Base-by-base conservation (phyloP, 1,139 yeast species). In the Debaryomyces fabryi region DNA sequence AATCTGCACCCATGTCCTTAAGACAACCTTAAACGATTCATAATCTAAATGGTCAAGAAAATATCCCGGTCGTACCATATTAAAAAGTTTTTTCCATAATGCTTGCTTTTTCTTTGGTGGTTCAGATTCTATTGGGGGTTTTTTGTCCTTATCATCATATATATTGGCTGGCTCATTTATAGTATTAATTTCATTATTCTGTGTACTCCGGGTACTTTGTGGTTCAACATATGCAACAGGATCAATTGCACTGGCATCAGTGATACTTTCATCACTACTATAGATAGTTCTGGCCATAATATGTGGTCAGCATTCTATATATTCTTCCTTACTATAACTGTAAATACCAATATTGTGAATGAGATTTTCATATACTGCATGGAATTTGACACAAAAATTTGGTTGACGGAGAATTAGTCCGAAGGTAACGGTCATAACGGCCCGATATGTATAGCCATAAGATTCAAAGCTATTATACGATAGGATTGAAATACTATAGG, bases 1-100 rank as follows among this genome's bases (percentile, higher is more conserved):
- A 3, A 65, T 50, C 46, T 66, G 70, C 3, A 61, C 32, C 67
- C 71, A 71, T 2, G 72, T 61, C 24, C 68, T 57, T 6, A 62
- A 32, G 1, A 56, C 64, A 0, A 61, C 52, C 46, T 66, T 67
- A 49, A 68, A 58, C 5, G 73, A 69, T 0, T 46, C 49, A 45
- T 53, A 59, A 39, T 60, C 62, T 18, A 68, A 45, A 52, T 69
- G 73, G 33, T 69, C 59, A 2, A 68, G 34, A 3, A 71, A 49
- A 45, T 60, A 69, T 38, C 52, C 58, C 0, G 74, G 74, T 18
- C 57, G 53, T 3, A 62, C 6, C 6, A 49, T 46, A 4, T 44
- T 47, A 3, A 46, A 15, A 3, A 49, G 39, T 32, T 52, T 54
- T 18, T 62, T 46, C 60, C 59, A 60, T 13, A 53, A 8, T 13